A percentile compares a stretch with the other conserved stretches of the same genome.
phyloP scores from a whole-genome alignment of 805 yeast genomes.

The Ogataea corticis region DNA sequence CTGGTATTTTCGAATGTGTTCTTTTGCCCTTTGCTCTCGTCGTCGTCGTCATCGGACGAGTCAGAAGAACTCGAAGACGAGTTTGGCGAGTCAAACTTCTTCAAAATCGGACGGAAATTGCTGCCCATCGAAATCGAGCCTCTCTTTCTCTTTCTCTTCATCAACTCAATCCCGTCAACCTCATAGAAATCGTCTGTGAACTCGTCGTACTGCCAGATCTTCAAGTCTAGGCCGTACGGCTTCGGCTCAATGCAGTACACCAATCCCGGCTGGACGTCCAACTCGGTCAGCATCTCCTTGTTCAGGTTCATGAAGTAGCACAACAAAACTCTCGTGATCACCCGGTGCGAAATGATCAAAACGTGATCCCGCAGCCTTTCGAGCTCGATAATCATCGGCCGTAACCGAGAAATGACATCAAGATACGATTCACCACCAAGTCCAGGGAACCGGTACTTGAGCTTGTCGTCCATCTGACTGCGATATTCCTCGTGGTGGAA shows the following conservation, averaged over 20 bases:
- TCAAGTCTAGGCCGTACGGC: conserved; percentile 39
- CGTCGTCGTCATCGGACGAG: conserved; percentile 18
- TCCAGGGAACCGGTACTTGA: conserved; percentile 38
- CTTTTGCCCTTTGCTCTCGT: conserved; percentile 8
- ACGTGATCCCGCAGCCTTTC: conserved; percentile 39
- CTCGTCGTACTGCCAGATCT: conserved; percentile 39
- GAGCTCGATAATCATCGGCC: conserved; percentile 38
- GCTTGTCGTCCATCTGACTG: conserved; percentile 31
- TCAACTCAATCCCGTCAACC: conserved; percentile 39
- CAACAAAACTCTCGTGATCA: conserved; percentile 36
- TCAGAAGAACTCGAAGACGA: conserved; percentile 19
- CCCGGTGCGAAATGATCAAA: conserved; percentile 36
- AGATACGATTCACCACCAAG: conserved; percentile 40
- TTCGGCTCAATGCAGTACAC: conserved; percentile 41
- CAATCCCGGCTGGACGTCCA: conserved; percentile 37
- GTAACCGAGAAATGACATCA: conserved; percentile 36
- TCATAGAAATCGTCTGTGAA: conserved; percentile 36
- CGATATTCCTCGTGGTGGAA: conserved; percentile 30
- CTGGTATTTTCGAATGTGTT: background rate
- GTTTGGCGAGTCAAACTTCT: conserved; percentile 13
- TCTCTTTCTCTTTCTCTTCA: conserved; percentile 36
- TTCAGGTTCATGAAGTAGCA: conserved; percentile 39
- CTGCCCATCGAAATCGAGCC: conserved; percentile 27
- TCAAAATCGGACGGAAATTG: conserved; percentile 24
- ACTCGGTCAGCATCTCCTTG: conserved; percentile 39